Conservation (phyloP, 2,329 filamentous ascomycete genomes). For the Verticillium zaregamsianum region DNA sequence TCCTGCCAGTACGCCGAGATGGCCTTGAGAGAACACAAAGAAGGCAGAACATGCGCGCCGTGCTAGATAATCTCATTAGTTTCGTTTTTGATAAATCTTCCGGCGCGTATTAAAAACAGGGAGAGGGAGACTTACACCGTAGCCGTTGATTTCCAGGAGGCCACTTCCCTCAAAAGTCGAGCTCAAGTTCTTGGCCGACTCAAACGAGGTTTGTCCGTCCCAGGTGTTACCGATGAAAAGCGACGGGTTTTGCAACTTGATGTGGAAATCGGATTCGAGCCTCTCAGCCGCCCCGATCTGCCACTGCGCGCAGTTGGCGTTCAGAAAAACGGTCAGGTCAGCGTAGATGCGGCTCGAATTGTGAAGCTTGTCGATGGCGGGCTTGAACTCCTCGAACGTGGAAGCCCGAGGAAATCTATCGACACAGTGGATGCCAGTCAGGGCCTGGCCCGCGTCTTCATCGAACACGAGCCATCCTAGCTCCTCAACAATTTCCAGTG, state of each 20-base stretch:
- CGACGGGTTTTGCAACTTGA: slow-evolving; percentile 27
- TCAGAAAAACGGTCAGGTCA: slow-evolving; percentile 9
- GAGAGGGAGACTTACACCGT: slow-evolving; percentile 16
- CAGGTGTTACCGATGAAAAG: slow-evolving; percentile 32
- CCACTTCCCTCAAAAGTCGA: slow-evolving; percentile 30
- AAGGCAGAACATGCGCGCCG: slow-evolving; percentile 19
- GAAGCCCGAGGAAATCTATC: slow-evolving; percentile 23
- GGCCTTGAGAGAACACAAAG: slow-evolving; percentile 22
- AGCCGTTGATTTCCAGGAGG: slow-evolving; percentile 29
- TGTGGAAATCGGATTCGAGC: slow-evolving; percentile 25
- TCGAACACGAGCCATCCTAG: not conserved
- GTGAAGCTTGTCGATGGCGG: slow-evolving; percentile 18
- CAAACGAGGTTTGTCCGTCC: slow-evolving; percentile 32
- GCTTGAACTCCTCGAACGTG: slow-evolving; percentile 22
- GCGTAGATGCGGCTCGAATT: slow-evolving; percentile 22
- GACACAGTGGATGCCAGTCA: slow-evolving; percentile 26
- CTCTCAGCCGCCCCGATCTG: slow-evolving; percentile 29
- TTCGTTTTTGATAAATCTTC: not conserved
- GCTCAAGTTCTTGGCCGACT: slow-evolving; percentile 31
- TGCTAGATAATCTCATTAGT: slow-evolving; percentile 11
- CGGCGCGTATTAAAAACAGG: not conserved
- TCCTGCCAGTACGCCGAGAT: slow-evolving; percentile 27
- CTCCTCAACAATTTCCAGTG: not conserved
- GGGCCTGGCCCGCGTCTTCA: not conserved
- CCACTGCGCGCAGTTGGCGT: slow-evolving; percentile 32